These are phyloP conservation scores for Erigeron canadensis DNA, from an alignment of 129 eudicot species.

Conservation along the genomic window DNA sequence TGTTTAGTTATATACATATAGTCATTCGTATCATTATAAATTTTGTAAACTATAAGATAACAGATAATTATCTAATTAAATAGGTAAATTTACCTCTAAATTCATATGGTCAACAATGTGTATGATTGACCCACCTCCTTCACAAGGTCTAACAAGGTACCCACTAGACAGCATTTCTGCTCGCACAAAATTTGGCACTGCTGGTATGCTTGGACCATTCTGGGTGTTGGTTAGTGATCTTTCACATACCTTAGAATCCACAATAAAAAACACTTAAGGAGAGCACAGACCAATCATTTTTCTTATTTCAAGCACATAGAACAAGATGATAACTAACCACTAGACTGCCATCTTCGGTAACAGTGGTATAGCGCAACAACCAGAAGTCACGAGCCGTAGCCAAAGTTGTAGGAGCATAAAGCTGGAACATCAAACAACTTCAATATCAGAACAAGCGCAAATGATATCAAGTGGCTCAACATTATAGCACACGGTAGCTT, in stretches of 20 bases:
- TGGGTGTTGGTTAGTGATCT: constrained; percentile 86
- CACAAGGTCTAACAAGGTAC: constrained; percentile 91
- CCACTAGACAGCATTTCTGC: constrained; percentile 98
- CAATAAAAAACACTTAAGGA: background rate
- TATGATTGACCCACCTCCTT: constrained; percentile 96
- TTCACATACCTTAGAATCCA: constrained; percentile 37
- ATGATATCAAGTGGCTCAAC: background rate
- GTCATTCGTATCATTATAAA: background rate
- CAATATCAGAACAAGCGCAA: background rate
- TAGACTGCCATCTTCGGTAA: constrained; percentile 90
- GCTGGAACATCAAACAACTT: constrained; percentile 36
- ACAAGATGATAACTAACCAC: constrained; percentile 60
- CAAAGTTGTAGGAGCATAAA: constrained; percentile 96
- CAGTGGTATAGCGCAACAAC: constrained; percentile 85
- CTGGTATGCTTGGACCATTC: constrained; percentile 92
- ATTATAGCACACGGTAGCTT: too few relatives aligned
- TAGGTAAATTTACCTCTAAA: constrained; percentile 57
- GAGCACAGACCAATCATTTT: background rate
- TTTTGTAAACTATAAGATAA: background rate
- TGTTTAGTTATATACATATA: constrained; percentile 10
- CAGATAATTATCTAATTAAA: background rate
- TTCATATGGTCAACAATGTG: constrained; percentile 94
- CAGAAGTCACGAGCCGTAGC: constrained; percentile 97
- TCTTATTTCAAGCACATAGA: background rate
- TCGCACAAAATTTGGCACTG: constrained; percentile 83